Evolutionary conservation across 108 stramenopile species (phyloP).

Genomic region (Schizochytrium sp.): DNA sequence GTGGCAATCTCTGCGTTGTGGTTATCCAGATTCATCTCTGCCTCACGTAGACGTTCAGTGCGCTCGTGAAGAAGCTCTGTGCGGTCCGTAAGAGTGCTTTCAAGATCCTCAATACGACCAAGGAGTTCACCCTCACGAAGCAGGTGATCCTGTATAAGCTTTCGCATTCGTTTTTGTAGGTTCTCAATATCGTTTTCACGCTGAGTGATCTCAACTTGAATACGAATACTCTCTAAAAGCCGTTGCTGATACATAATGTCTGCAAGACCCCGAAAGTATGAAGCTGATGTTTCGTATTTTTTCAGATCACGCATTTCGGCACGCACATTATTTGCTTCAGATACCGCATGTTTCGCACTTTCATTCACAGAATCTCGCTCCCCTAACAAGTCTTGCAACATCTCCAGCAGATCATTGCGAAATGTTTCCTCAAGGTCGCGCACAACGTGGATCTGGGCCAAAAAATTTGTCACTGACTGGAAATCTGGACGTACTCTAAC

Average conservation of each 20-base stretch:
- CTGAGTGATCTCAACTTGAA: slow-evolving; percentile 17
- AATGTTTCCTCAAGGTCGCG: slow-evolving; percentile 20
- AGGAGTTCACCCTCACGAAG: slow-evolving; percentile 24
- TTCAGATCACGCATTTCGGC: background rate
- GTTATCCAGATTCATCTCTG: background rate
- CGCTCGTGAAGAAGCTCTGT: background rate
- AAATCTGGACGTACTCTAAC: slow-evolving; percentile 29
- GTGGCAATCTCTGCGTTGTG: background rate
- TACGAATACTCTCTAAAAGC: slow-evolving; percentile 30
- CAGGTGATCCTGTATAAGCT: background rate
- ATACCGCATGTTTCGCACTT: background rate
- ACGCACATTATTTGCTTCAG: background rate
- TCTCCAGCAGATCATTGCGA: background rate
- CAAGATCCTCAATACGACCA: slow-evolving; percentile 17
- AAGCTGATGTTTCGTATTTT: background rate
- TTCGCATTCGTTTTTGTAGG: background rate
- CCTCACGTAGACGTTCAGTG: background rate
- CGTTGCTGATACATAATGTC: slow-evolving; percentile 47
- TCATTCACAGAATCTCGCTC: slow-evolving; percentile 5
- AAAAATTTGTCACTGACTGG: slow-evolving; percentile 14
- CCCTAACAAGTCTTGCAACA: slow-evolving; percentile 31
- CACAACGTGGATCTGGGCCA: slow-evolving; percentile 39
- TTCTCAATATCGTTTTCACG: slow-evolving; percentile 19
- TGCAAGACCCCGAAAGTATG: background rate
- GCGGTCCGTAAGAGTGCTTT: background rate